These are phyloP conservation scores for Ogataea populi-albae DNA, from an alignment of 805 yeast genomes.

Conservation along the genomic window DNA sequence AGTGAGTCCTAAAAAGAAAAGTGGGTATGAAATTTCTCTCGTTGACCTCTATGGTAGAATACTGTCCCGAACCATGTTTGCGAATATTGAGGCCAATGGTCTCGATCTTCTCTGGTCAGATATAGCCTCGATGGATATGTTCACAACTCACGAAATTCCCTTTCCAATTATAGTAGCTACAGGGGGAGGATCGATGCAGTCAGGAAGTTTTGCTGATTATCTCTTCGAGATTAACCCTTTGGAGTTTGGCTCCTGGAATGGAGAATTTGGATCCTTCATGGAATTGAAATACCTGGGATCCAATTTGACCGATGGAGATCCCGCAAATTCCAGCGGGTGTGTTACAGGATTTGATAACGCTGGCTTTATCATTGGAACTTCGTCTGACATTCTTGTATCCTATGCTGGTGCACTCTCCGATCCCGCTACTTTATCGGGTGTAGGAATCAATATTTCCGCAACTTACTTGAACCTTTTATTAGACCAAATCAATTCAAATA, in stretches of 20 bases:
- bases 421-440: conserved; percentile 7
- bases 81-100: conserved; percentile 54
- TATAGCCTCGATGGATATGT: conserved; percentile 54
- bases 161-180: conserved; percentile 63
- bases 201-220: conserved; percentile 57
- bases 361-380: conserved; percentile 74
- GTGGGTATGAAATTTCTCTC: conserved; percentile 60
- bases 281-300: conserved; percentile 69
- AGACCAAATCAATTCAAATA: conserved; percentile 41
- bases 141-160: conserved; percentile 59
- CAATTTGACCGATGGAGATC: conserved; percentile 52
- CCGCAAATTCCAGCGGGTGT: conserved; percentile 45
- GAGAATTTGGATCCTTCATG: conserved; percentile 58
- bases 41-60: conserved; percentile 76
- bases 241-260: conserved; percentile 86
- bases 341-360: conserved; percentile 69
- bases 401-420: conserved; percentile 12
- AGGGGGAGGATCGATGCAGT: conserved; percentile 50
- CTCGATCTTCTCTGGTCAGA: conserved; percentile 55
- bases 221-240: conserved; percentile 58
- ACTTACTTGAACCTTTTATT: conserved; percentile 15
- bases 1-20: conserved; percentile 44
- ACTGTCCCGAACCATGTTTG: conserved; percentile 64
- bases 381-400: conserved; percentile 59
- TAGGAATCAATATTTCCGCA: conserved; percentile 20